phyloP scores from a whole-genome alignment of 345 rosid species.

The Populus deltoides region DNA sequence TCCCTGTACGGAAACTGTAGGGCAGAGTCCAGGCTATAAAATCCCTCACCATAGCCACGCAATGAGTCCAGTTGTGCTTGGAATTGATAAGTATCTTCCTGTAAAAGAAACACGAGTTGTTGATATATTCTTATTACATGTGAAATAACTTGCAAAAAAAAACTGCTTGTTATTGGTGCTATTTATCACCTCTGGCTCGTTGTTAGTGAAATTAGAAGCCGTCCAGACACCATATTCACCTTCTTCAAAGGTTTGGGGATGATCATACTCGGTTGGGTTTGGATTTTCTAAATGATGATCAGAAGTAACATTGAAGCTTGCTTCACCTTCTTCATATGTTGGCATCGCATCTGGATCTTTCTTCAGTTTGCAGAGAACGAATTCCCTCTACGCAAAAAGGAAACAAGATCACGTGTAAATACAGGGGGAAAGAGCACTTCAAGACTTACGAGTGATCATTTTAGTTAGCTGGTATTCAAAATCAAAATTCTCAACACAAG shows the following conservation, averaged over 20 bases:
- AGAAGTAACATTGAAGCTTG: neutral
- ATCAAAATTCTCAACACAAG: too few species aligned
- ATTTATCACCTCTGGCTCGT: neutral
- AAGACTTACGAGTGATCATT: too few species aligned
- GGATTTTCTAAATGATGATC: neutral
- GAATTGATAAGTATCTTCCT: neutral
- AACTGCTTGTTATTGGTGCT: neutral
- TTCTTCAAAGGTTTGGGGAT: neutral
- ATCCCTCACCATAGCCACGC: neutral
- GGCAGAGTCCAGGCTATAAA: neutral
- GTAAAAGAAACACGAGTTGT: neutral
- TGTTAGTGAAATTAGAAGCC: neutral
- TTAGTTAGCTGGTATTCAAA: too few species aligned
- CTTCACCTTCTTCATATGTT: neutral
- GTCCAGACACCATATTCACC: neutral
- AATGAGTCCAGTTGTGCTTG: neutral
- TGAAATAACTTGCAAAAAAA: neutral
- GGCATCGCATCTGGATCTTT: neutral
- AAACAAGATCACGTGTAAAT: neutral
- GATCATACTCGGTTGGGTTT: neutral
- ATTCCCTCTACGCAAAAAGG: neutral
- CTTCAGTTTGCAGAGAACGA: constrained; percentile 15
- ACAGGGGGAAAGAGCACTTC: too few species aligned
- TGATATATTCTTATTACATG: neutral
- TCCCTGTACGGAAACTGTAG: neutral